phyloP scores from a whole-genome alignment of 306 rosid species.

The Trifolium repens region DNA sequence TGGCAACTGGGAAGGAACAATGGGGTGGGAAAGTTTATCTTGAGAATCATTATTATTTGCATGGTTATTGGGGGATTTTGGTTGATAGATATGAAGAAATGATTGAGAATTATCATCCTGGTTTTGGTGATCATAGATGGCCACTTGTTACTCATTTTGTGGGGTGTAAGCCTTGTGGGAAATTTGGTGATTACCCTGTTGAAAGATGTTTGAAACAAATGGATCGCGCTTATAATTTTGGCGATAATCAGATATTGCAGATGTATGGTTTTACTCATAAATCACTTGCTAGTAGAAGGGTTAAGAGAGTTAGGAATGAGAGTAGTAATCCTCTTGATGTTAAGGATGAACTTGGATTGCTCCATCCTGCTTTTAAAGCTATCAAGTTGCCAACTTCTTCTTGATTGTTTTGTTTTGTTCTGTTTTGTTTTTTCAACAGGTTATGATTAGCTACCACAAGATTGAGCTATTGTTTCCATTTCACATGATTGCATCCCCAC shows the following conservation, averaged over 20 bases:
- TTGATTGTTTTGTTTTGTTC: conserved; percentile 5
- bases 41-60: conserved; percentile 70
- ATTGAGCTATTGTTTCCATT: conserved; percentile 19
- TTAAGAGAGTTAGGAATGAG: conserved; percentile 78
- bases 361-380: conserved; percentile 81
- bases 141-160: conserved; percentile 94
- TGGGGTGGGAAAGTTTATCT: conserved; percentile 83
- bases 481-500: neutral
- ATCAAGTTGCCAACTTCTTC: conserved; percentile 50
- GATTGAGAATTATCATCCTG: conserved; percentile 80
- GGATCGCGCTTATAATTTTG: conserved; percentile 90
- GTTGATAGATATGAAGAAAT: conserved; percentile 85
- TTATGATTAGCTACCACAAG: conserved; percentile 14
- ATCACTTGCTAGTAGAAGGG: conserved; percentile 65
- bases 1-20: conserved; percentile 44
- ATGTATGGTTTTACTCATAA: conserved; percentile 83
- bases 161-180: conserved; percentile 95
- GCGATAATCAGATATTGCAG: conserved; percentile 84
- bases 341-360: conserved; percentile 82
- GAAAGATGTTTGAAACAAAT: conserved; percentile 84
- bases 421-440: neutral
- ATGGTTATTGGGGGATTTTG: conserved; percentile 92
- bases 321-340: conserved; percentile 67
- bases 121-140: conserved; percentile 90
- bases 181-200: conserved; percentile 87